phyloP scores from a whole-genome alignment of 768 basidiomycete species.

The Collybia sordida region DNA sequence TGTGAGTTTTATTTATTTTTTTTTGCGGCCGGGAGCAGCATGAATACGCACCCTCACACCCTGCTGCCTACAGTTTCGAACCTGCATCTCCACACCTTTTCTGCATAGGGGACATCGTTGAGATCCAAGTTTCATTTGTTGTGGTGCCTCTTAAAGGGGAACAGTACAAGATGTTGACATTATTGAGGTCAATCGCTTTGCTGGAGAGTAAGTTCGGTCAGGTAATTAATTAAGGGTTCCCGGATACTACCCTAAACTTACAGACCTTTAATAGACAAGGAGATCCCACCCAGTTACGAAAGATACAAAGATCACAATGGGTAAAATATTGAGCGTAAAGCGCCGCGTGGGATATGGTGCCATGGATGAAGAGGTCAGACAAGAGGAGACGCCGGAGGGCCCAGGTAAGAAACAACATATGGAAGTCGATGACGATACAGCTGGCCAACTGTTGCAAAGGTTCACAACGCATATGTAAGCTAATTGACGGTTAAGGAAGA shows the following conservation, averaged over 20 bases:
- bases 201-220: constrained; percentile 8
- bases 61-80: background rate
- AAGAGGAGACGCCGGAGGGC: background rate
- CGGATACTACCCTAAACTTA: background rate
- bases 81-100: background rate
- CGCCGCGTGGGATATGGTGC: background rate
- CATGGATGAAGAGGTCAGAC: background rate
- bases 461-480: no score
- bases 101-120: constrained; percentile 9
- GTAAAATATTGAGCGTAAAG: background rate
- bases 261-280: background rate
- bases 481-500: no score
- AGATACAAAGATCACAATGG: background rate
- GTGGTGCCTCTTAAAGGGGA: constrained; percentile 8
- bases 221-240: background rate
- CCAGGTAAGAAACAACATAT: background rate
- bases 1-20: background rate
- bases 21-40: no score
- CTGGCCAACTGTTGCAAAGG: no score
- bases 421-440: no score
- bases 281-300: background rate
- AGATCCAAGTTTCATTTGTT: constrained; percentile 11
- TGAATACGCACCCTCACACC: background rate
- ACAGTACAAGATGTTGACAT: constrained; percentile 7
- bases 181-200: constrained; percentile 7